Conservation (phyloP, 2,329 filamentous ascomycete genomes). For the Aspergillus ruber region DNA sequence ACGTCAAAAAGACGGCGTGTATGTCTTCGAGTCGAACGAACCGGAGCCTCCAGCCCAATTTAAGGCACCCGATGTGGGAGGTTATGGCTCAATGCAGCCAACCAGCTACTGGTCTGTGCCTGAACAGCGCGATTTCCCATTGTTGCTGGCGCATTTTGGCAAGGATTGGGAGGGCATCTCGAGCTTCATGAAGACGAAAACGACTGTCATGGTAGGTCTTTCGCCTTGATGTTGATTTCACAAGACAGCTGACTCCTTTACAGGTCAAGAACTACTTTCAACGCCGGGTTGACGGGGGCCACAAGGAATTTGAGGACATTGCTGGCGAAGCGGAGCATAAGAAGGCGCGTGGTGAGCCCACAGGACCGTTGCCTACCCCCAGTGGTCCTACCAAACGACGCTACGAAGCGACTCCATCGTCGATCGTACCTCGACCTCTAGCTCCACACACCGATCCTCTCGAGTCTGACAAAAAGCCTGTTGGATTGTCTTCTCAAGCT, state of each 20-base stretch:
- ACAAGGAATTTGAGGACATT: conserved; percentile 39
- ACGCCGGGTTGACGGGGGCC: conserved; percentile 38
- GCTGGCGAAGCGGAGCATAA: conserved; percentile 39
- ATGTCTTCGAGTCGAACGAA: conserved; percentile 31
- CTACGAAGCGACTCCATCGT: conserved; percentile 41
- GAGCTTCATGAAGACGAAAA: conserved; percentile 47
- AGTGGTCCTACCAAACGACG: conserved; percentile 41
- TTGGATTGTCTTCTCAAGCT: conserved; percentile 25
- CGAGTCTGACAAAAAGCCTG: conserved; percentile 21
- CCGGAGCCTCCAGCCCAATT: conserved; percentile 16
- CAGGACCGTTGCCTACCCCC: conserved; percentile 38
- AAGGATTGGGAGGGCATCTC: conserved; percentile 45
- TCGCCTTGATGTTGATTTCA: background rate
- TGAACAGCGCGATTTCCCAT: conserved; percentile 43
- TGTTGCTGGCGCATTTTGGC: conserved; percentile 42
- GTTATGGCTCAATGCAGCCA: conserved; percentile 35
- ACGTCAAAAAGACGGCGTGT: conserved; percentile 27
- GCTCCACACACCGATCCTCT: conserved; percentile 37
- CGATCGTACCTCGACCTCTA: conserved; percentile 35
- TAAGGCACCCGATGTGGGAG: conserved; percentile 22
- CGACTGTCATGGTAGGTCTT: conserved; percentile 43
- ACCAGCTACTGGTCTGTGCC: conserved; percentile 50
- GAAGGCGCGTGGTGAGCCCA: conserved; percentile 39
- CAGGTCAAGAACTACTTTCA: conserved; percentile 48
- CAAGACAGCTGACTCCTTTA: background rate